Evolutionary conservation across 192 early-diverging fungal genomes (phyloP), one percentile per base, ranked within the genome.

Genomic region (Linnemannia elongata): DNA sequence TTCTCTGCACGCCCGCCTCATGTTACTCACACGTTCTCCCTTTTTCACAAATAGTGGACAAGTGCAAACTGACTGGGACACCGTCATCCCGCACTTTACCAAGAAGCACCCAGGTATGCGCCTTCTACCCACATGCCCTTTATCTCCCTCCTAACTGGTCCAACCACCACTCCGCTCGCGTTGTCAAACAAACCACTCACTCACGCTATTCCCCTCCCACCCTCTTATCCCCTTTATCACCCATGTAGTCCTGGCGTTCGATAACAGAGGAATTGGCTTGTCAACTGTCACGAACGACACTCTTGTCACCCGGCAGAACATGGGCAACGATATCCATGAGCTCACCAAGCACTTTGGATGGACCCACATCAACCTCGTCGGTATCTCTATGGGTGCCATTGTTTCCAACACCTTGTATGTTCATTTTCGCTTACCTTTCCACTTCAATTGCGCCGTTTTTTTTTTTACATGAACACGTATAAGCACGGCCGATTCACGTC

Each of bases 281-380:
- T 74, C 73, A 41, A 74, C 73, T 30, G 73, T 74, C 41, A 74
- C 41, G 27, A 74, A 74, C 47, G 12, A 45, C 73, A 55, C 73
- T 0, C 30, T 49, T 0, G 42, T 74, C 33, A 74, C 73, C 3
- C 73, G 24, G 0, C n/a, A 74, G 44, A 74, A 54, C 47, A 74
- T 74, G 73, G 73, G 44, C 8, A 17, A 45, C 27, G 73, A 74
- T 74, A 45, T 74, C 49, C 73, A 30, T 35, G 30, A 49, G 30
- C 49, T 74, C 41, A 22, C 49, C n/a, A 41, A 74, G 45, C 44
- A 74, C 45, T 74, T 74, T 52, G 47, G 47, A 4, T 74, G 73
- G 73, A 74, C 41, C 6, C 22, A 49, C 4, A 74, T 74, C 30
- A 54, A 74, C 18, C 73, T 74, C 24, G 41, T 74, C 24, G 73